Evolutionary conservation across 306 rosid genomes (phyloP), one percentile per base, ranked within the genome.

Genomic region (Comarum palustre): DNA sequence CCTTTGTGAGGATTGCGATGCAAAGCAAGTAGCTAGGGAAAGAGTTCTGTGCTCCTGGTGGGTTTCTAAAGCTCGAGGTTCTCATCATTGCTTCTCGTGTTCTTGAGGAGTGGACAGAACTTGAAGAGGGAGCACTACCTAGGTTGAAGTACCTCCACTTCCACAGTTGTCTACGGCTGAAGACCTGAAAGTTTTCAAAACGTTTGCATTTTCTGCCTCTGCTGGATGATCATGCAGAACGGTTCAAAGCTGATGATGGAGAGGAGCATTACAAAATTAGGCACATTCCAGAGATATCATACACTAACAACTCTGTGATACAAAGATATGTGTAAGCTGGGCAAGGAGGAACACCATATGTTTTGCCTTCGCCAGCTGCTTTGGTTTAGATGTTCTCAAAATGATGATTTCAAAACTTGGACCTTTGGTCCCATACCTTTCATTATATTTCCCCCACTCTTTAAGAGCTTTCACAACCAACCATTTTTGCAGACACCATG

Each of bases 101-200:
- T 41, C 75, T 68, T 6, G 75, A 73, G 79, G 72, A 79, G 39
- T 73, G 75, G 83, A 74, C 59, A 16, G 60, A 73, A 19, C 39
- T 79, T 50, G 79, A 79, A 69, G 78, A 68, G 55, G 79, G 75
- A 22, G 71, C 79, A 73, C 58, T 73, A 22, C 79, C 72, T 22
- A 79, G 79, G 72, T 51, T 73, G 72, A 69, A 73, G 45, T 39
- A 31, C 52, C 73, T 79, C 60, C 19, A 5, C 36, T 11, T 74
- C 19, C 75, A 73, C 58, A 64, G 22, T 71, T 78, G 77, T 58
- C 19, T 15, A 34, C 3, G 17, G 58, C 43, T 73, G 66, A 52
- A 11, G 51, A 73, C 77, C 79, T 0, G 61, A 79, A 63, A 80
- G 73, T 9, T 22, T 69, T 69, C 76, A 27, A 6, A 75, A 69